Percentiles rank a stretch among this genome's conserved stretches.
These are phyloP conservation scores for Thozetella sp. DNA, from an alignment of 495 filamentous ascomycete species.

Conservation along the genomic window DNA sequence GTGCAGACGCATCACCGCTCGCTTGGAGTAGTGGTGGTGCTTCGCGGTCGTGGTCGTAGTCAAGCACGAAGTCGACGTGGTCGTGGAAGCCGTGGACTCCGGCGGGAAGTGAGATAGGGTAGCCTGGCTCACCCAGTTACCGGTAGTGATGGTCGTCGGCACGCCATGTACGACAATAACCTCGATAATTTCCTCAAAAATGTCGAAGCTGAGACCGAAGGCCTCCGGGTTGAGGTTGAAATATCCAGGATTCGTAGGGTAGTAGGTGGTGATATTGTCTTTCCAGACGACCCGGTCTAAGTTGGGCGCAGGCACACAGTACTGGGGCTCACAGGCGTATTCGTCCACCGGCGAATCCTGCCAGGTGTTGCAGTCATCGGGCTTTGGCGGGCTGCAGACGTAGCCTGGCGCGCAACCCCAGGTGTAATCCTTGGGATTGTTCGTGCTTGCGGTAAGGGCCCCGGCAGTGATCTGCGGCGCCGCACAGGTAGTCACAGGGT, in stretches of 20 bases:
- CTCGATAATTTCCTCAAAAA: conserved; percentile 47
- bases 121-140: conserved; percentile 47
- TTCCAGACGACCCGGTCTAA: conserved; percentile 41
- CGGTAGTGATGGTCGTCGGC: conserved; percentile 35
- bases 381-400: conserved; percentile 55
- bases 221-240: conserved; percentile 64
- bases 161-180: conserved; percentile 17
- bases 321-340: conserved; percentile 55
- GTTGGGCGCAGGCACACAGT: conserved; percentile 53
- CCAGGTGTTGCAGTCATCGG: conserved; percentile 53
- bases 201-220: conserved; percentile 64
- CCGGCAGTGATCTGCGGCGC: conserved; percentile 15
- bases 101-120: conserved; percentile 36
- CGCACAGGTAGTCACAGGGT: conserved; percentile 28
- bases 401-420: conserved; percentile 67
- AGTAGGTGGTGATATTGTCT: conserved; percentile 42
- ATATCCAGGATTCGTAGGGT: conserved; percentile 55
- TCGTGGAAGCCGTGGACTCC: conserved; percentile 10
- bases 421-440: conserved; percentile 30
- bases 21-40: background rate
- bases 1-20: conserved; percentile 1
- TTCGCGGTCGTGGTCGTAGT: background rate
- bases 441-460: conserved; percentile 7
- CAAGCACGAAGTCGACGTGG: background rate
- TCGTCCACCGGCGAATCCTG: conserved; percentile 48